Evolutionary conservation across 2,329 filamentous ascomycete species (phyloP), one percentile per base, ranked within the genome.

Genomic region (Fusarium verrucosum): DNA sequence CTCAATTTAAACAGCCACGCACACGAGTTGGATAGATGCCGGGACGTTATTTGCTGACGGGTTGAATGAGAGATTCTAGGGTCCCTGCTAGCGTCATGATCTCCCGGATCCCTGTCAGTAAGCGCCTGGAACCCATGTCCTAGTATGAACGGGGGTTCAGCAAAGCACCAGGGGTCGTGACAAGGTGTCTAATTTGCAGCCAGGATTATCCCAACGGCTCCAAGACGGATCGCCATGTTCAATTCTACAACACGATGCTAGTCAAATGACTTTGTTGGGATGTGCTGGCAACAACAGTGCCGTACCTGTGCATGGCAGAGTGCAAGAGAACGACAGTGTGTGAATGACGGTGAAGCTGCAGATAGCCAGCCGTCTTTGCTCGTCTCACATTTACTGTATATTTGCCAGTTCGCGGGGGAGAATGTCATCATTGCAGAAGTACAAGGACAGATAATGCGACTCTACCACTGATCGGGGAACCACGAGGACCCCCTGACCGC

Each of bases 41-140:
- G 44, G 35, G 35, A 54, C 44, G 20, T 46, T 50, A 46, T 61
- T 57, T 33, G 44, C 37, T 52, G 35, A 36, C 38, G 25, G 25
- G 25, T 41, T 44, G 32, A 51, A 23, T 50, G 40, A 33, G 20
- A 26, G 38, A 30, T 36, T 37, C 41, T 36, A 37, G 50, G 43
- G n/a, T 28, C 63, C 66, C 9, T 56, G 42, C 68, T 71, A 70
- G 68, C 52, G 56, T 6, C 4, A 50, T 65, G 69, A 71, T 71
- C 69, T 70, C 65, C 69, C 28, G 38, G 23, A 50, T 52, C 64
- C 69, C 58, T 68, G 69, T 38, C 10, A 36, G 11, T 3, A 14
- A 17, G 62, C 51, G 61, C 64, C 50, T 67, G 63, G 23, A 56
- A 50, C 58, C 54, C 64, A 71, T 49, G 51, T 60, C 26, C 50